Evolutionary conservation across 345 rosid species (phyloP).

Genomic region (Corchorus capsularis): DNA sequence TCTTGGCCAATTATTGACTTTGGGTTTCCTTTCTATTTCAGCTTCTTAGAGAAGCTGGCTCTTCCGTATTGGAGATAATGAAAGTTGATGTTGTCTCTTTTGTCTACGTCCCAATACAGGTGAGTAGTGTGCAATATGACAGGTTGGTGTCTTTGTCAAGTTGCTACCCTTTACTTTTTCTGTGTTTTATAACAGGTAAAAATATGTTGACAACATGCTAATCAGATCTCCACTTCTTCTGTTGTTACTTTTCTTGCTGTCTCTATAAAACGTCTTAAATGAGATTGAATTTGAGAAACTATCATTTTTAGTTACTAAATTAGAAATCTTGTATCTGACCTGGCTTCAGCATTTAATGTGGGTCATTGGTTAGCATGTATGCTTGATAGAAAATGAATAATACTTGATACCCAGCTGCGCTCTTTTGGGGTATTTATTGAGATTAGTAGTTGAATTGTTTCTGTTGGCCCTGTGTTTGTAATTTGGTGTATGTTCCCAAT

Average conservation of each 20-base stretch:
- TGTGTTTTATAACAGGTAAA: constrained; percentile 18
- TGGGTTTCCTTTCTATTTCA: constrained; percentile 48
- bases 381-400: background rate
- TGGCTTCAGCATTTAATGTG: constrained; percentile 14
- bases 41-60: constrained; percentile 77
- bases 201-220: background rate
- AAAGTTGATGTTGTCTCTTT: constrained; percentile 81
- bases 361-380: constrained; percentile 2
- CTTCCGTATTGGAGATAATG: constrained; percentile 84
- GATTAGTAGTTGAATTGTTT: constrained; percentile 13
- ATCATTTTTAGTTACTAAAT: background rate
- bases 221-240: background rate
- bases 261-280: constrained; percentile 11
- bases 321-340: background rate
- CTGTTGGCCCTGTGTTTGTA: constrained; percentile 11
- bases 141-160: constrained; percentile 20
- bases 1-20: constrained; percentile 21
- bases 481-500: constrained; percentile 1
- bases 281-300: background rate
- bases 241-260: background rate
- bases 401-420: constrained; percentile 8
- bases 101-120: constrained; percentile 82
- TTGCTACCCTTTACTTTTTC: constrained; percentile 5
- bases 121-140: constrained; percentile 35
- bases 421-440: background rate